A percentile compares a stretch with the other conserved stretches of the same genome.
Evolutionary conservation across 176 grass and related monocot genomes (phyloP).

Genomic region (Oryza glaberrima): DNA sequence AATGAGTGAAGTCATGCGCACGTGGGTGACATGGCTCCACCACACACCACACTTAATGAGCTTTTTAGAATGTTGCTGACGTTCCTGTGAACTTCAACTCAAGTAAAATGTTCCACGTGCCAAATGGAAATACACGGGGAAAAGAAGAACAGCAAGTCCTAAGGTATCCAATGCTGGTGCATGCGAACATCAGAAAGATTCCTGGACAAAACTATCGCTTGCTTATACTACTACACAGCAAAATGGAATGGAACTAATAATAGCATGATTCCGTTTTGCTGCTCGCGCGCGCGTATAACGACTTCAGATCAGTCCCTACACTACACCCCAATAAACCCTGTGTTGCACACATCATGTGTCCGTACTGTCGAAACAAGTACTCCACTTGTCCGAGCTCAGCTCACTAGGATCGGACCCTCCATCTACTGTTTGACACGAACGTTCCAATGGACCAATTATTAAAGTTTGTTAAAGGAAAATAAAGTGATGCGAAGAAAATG

Average conservation of each 20-base stretch:
- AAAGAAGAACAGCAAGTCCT: neutral
- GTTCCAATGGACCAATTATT: neutral
- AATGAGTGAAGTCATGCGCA: too few relatives aligned
- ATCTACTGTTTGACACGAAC: neutral
- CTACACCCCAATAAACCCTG: neutral
- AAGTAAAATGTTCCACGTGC: neutral
- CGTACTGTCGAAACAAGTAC: neutral
- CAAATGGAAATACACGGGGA: neutral
- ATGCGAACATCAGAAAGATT: neutral
- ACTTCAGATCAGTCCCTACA: neutral
- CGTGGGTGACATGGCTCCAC: too few relatives aligned
- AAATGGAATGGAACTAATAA: neutral
- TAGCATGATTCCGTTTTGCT: neutral
- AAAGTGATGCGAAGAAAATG: neutral
- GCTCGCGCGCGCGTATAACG: neutral
- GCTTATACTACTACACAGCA: neutral
- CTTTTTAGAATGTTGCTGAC: neutral
- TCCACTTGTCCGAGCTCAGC: neutral
- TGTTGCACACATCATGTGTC: neutral
- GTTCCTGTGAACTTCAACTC: neutral
- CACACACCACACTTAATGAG: too few relatives aligned
- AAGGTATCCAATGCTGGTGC: neutral
- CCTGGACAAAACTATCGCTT: neutral
- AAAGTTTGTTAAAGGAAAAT: neutral
- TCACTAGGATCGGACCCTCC: neutral